A percentile compares a stretch with the other conserved stretches of the same genome.
Conservation (phyloP, 2,329 filamentous ascomycete genomes). For the Aspergillus oerlinghausenensis region DNA sequence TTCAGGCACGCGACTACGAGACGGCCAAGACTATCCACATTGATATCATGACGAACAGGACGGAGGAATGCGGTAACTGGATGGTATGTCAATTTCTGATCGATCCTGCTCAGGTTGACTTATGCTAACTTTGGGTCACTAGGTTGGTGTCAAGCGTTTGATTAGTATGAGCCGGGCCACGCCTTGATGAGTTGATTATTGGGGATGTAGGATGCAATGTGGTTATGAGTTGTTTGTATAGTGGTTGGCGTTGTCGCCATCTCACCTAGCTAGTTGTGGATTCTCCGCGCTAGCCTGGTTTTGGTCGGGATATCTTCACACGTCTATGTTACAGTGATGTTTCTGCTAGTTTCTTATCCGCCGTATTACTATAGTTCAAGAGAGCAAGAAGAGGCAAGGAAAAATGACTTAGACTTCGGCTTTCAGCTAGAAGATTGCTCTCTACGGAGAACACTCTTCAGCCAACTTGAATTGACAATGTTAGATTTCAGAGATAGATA, state of each 20-base stretch:
- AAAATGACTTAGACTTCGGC: neutral
- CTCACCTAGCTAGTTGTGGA: neutral
- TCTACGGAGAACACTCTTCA: neutral
- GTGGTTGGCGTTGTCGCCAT: neutral
- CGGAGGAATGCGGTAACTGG: slow-evolving; percentile 78
- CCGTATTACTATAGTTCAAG: neutral
- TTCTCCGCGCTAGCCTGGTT: neutral
- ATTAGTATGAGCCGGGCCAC: slow-evolving; percentile 77
- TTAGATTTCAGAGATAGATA: neutral
- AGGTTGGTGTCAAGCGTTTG: slow-evolving; percentile 72
- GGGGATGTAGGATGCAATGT: neutral
- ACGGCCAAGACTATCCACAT: slow-evolving; percentile 65
- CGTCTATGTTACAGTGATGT: slow-evolving; percentile 16
- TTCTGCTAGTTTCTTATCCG: neutral
- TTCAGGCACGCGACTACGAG: slow-evolving; percentile 66
- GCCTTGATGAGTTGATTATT: slow-evolving; percentile 42
- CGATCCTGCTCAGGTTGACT: neutral
- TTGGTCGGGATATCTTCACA: slow-evolving; percentile 6
- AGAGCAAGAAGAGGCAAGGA: neutral
- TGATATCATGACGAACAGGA: slow-evolving; percentile 71
- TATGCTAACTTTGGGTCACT: neutral
- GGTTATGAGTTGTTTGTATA: slow-evolving; percentile 11
- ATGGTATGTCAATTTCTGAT: slow-evolving; percentile 61
- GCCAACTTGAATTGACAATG: neutral
- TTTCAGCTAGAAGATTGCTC: neutral